These are phyloP conservation scores for Alnus glutinosa DNA, from an alignment of 306 rosid species.

Conservation along the genomic window DNA sequence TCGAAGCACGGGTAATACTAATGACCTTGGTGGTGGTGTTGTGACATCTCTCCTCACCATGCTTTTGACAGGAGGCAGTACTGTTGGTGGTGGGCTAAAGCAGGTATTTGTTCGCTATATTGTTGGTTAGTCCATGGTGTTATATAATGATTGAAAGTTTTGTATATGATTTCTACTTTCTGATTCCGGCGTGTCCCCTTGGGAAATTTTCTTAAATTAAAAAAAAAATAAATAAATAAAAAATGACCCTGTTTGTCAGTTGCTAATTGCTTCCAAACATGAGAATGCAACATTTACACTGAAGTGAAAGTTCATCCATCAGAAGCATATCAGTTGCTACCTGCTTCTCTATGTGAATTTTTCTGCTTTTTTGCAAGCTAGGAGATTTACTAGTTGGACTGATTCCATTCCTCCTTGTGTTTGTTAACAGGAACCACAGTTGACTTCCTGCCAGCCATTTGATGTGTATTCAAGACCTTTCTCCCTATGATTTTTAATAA, in stretches of 20 bases:
- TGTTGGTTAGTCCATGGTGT: not conserved
- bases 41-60: conserved; percentile 62
- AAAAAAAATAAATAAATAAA: too few relatives aligned
- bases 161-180: not conserved
- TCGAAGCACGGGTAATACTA: conserved; percentile 49
- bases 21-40: conserved; percentile 48
- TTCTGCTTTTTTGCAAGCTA: not conserved
- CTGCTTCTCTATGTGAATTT: not conserved
- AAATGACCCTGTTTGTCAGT: not conserved
- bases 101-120: conserved; percentile 45
- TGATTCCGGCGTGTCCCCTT: not conserved
- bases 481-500: conserved; percentile 45
- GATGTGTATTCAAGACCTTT: conserved; percentile 82
- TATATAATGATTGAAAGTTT: not conserved
- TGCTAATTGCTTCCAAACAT: not conserved
- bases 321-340: not conserved
- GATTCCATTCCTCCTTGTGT: conserved; percentile 16
- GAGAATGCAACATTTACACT: not conserved
- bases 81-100: conserved; percentile 46
- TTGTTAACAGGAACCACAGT: conserved; percentile 88
- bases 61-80: conserved; percentile 70
- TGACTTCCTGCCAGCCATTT: conserved; percentile 73
- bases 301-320: not conserved
- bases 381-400: not conserved
- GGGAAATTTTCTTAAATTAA: not conserved